These are phyloP conservation scores for Podospora fimiseda DNA, from an alignment of 495 filamentous ascomycete genomes.

Conservation along the genomic window DNA sequence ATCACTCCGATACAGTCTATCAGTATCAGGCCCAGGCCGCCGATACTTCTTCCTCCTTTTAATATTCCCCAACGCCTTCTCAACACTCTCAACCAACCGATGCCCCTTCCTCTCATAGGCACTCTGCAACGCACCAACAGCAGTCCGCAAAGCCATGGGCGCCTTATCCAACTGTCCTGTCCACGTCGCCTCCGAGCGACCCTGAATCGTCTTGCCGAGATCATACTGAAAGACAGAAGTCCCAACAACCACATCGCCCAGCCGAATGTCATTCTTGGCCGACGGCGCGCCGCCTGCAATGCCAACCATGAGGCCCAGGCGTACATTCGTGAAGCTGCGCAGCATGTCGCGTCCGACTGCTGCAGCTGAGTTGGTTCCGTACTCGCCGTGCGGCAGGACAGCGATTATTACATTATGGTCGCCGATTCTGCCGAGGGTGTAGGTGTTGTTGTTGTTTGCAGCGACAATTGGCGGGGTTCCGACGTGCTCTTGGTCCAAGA, in stretches of 20 bases:
- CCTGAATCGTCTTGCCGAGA: background rate
- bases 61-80: background rate
- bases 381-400: conserved; percentile 31
- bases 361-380: conserved; percentile 32
- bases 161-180: background rate
- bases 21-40: background rate
- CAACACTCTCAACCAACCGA: background rate
- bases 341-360: conserved; percentile 30
- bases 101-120: background rate
- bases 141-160: background rate
- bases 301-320: background rate
- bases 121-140: background rate
- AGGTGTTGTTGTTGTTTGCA: conserved; percentile 23
- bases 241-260: background rate
- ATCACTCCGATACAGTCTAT: background rate
- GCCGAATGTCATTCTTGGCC: background rate
- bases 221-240: background rate
- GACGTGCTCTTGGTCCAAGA: conserved; percentile 43
- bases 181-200: background rate
- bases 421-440: conserved; percentile 37
- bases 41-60: background rate
- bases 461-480: background rate
- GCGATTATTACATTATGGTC: conserved; percentile 41
- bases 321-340: conserved; percentile 13
- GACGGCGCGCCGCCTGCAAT: background rate